Conservation (phyloP, 2,329 filamentous ascomycete genomes). For the Phyllosticta capitalensis region DNA sequence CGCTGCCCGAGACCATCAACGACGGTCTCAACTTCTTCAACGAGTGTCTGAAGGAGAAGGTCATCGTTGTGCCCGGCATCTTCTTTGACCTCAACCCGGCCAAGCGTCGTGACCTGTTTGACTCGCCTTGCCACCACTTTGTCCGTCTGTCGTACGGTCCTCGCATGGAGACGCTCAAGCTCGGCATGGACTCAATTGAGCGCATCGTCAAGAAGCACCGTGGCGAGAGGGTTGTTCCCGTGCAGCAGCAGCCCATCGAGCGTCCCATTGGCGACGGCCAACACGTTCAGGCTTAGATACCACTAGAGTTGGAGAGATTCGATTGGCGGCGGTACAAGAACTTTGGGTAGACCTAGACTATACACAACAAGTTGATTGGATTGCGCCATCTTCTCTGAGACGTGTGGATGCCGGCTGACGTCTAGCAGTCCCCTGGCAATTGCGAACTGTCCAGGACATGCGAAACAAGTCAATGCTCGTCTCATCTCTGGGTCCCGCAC, state of each 20-base stretch:
- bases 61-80: conserved; percentile 93
- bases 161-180: conserved; percentile 30
- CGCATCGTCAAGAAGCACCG: conserved; percentile 29
- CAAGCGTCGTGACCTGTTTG: conserved; percentile 81
- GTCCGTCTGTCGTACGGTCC: conserved; percentile 33
- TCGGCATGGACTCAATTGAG: conserved; percentile 32
- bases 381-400: neutral
- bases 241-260: neutral
- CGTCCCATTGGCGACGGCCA: neutral
- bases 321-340: neutral
- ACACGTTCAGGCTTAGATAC: neutral
- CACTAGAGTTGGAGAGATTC: neutral
- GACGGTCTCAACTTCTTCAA: conserved; percentile 97
- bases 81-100: conserved; percentile 96
- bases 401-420: neutral
- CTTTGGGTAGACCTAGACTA: neutral
- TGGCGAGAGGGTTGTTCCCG: neutral
- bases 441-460: neutral
- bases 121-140: conserved; percentile 73
- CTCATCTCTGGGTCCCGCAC: neutral
- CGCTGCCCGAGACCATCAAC: conserved; percentile 68
- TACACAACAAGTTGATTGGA: neutral
- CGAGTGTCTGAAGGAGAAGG: conserved; percentile 84
- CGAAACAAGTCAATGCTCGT: neutral
- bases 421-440: neutral